These are phyloP conservation scores for Fusarium protoensiforme DNA, from an alignment of 2,329 filamentous ascomycete genomes.

Conservation along the genomic window DNA sequence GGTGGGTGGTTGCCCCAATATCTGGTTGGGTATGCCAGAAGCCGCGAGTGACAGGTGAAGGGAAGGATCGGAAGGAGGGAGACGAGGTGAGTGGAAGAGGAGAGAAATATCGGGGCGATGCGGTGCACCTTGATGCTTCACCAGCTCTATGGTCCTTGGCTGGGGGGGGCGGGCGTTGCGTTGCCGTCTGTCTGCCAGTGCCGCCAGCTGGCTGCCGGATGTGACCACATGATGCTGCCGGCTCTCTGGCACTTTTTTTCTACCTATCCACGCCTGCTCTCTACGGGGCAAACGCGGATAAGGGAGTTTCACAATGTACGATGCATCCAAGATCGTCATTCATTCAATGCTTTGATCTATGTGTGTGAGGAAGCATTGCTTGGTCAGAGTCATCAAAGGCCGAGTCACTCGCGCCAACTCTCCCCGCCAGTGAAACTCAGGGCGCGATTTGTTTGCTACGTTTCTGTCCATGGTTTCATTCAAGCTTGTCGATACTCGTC, in stretches of 20 bases:
- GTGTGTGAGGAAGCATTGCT: not conserved
- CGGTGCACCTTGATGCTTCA: conserved; percentile 27
- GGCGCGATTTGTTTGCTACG: not conserved
- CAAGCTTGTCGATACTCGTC: not conserved
- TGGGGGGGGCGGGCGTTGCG: not conserved
- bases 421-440: conserved; percentile 1
- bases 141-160: not conserved
- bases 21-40: conserved; percentile 31
- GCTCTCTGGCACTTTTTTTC: not conserved
- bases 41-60: conserved; percentile 15
- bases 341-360: not conserved
- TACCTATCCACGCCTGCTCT: not conserved
- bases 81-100: not conserved
- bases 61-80: not conserved
- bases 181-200: conserved; percentile 23
- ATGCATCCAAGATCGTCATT: conserved; percentile 23
- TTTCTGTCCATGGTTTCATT: not conserved
- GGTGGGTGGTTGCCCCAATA: conserved; percentile 26
- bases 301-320: conserved; percentile 34
- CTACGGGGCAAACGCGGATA: conserved; percentile 17
- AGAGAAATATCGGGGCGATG: conserved; percentile 15
- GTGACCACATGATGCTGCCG: conserved; percentile 21
- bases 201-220: conserved; percentile 31
- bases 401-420: not conserved
- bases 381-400: not conserved